Percentiles rank a stretch among this genome's conserved stretches.
Evolutionary conservation across 2,329 filamentous ascomycete species (phyloP).

Genomic region (Biscogniauxia mediterranea): DNA sequence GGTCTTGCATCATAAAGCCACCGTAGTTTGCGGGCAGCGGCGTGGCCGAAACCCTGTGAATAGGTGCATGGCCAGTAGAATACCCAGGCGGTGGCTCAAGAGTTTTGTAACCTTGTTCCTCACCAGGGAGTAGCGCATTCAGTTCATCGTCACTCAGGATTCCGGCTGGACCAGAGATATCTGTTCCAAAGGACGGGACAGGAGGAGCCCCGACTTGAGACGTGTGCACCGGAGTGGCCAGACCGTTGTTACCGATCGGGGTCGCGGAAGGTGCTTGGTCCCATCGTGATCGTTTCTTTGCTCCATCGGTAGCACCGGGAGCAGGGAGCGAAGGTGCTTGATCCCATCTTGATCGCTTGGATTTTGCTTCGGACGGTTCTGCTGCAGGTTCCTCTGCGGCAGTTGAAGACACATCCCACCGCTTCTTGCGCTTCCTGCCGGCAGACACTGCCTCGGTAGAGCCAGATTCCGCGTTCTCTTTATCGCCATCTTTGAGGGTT

Average conservation of each 20-base stretch:
- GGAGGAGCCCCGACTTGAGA: slow-evolving; percentile 55
- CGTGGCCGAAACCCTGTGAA: slow-evolving; percentile 72
- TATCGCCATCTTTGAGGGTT: slow-evolving; percentile 70
- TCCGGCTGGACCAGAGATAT: slow-evolving; percentile 76
- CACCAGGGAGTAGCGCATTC: slow-evolving; percentile 82
- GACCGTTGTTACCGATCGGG: slow-evolving; percentile 69
- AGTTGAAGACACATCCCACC: slow-evolving; percentile 80
- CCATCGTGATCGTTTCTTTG: slow-evolving; percentile 83
- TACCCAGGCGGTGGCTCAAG: slow-evolving; percentile 90
- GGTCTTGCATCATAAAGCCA: slow-evolving; percentile 98
- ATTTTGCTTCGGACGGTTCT: slow-evolving; percentile 56
- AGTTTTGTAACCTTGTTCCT: slow-evolving; percentile 89
- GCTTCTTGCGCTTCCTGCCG: slow-evolving; percentile 83
- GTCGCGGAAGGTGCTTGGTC: slow-evolving; percentile 84
- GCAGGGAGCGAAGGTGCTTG: slow-evolving; percentile 62
- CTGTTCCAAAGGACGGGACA: slow-evolving; percentile 71
- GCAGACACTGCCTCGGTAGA: slow-evolving; percentile 61
- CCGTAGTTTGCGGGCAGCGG: slow-evolving; percentile 64
- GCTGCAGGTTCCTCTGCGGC: slow-evolving; percentile 48
- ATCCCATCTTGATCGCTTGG: slow-evolving; percentile 85
- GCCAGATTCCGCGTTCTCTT: slow-evolving; percentile 71
- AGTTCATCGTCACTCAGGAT: slow-evolving; percentile 91
- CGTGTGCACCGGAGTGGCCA: slow-evolving; percentile 75
- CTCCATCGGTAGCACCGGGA: slow-evolving; percentile 54
- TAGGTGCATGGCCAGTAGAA: slow-evolving; percentile 73